Evolutionary conservation across 371 early-diverging fungal species (phyloP).

Genomic region (Lichtheimia ramosa): DNA sequence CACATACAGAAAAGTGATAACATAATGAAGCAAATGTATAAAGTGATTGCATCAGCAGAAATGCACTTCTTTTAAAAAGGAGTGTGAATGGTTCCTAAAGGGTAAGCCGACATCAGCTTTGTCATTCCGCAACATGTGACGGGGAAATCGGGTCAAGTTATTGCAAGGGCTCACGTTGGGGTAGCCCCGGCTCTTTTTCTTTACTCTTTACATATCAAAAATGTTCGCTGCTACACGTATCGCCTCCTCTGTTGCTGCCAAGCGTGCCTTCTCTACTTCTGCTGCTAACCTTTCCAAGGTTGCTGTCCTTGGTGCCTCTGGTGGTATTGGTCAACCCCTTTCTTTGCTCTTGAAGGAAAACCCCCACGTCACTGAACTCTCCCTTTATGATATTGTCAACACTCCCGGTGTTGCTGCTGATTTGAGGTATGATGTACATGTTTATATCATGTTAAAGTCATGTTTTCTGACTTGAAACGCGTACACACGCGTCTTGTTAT

Average conservation of each 20-base stretch:
- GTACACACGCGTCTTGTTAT: slow-evolving; percentile 1
- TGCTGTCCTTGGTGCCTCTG: slow-evolving; percentile 89
- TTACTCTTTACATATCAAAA: slow-evolving; percentile 19
- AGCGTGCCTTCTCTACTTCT: slow-evolving; percentile 67
- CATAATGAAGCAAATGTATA: no score
- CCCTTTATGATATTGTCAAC: slow-evolving; percentile 96
- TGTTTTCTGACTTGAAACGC: background rate
- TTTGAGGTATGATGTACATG: slow-evolving; percentile 43
- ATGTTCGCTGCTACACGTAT: slow-evolving; percentile 55
- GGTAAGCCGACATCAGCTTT: no score
- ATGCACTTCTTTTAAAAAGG: no score
- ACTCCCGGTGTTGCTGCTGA: slow-evolving; percentile 98
- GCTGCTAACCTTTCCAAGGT: slow-evolving; percentile 70
- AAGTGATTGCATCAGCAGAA: no score
- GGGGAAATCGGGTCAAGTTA: no score
- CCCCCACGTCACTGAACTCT: slow-evolving; percentile 80
- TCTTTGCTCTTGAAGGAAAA: slow-evolving; percentile 87
- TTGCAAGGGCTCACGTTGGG: slow-evolving; percentile 8
- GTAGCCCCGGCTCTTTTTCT: slow-evolving; percentile 12
- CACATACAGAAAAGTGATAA: no score
- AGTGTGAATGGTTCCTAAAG: no score
- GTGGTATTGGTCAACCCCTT: slow-evolving; percentile 93
- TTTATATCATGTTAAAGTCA: background rate
- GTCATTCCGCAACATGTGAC: no score
- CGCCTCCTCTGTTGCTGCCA: slow-evolving; percentile 53